Base-by-base conservation (phyloP, 345 rosid species). In the Eucalyptus camaldulensis region DNA sequence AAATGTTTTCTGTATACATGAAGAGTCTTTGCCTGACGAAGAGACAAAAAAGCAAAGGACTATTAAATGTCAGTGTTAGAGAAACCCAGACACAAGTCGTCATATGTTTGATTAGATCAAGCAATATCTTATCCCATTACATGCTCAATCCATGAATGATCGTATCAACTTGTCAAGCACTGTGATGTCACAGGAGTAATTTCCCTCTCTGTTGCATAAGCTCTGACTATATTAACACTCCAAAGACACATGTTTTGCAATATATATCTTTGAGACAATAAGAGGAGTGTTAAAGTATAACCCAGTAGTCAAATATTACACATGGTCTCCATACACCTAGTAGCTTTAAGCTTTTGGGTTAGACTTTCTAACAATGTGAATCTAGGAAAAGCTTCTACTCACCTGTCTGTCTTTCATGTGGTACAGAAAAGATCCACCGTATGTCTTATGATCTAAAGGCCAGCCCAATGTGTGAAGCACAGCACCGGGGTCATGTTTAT, bases 361-460 rank as follows among this genome's bases (percentile, higher is more conserved):
- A 44, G 47, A 86, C 87, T 86, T 51, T 16, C 31, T 14, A 53
- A 56, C 22, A 87, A 87, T 56, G 45, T 87, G 67, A 56, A 87
- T 58, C 54, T 19, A 37, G 81, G 44, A 33, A 27, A 76, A 54
- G 33, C 37, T 76, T n/a, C 53, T 40, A 40, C 14, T 88, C 91
- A 95, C 99, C 98, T 94, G 97, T 87, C 94, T 94, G 90, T 97
- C 95, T 21, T 94, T 93, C 99, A 97, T 97, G 95, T 97, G 99
- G 92, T 97, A 96, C 90, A 97, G 91, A 95, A 97, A 97, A 81
- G 99, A 96, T 87, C 99, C 99, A 50, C 99, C 99, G 47, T 97
- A 97, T 87, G 98, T 97, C 92, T 95, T 95, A 62, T 89, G 90
- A 92, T 96, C 97, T 92, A 97, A 92, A n/a, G 99, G 99, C 98